These are phyloP conservation scores for Adansonia gregorii DNA, from an alignment of 441 rosid species.

Conservation along the genomic window DNA sequence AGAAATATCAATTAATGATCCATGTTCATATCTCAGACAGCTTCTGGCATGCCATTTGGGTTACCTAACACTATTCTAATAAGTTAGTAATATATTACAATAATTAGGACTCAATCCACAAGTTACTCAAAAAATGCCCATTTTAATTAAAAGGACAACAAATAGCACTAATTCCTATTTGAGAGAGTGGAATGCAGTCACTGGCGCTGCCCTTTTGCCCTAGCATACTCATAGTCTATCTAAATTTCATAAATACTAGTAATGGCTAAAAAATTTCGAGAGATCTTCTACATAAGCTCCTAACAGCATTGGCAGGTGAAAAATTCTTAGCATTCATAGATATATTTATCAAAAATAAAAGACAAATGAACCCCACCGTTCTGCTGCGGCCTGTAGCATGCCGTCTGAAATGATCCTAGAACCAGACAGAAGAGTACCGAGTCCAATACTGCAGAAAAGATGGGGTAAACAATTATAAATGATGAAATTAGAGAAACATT, in stretches of 20 bases:
- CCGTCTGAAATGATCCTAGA: conserved; percentile 88
- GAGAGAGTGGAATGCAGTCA: neutral
- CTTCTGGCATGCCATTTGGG: neutral
- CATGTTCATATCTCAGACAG: conserved; percentile 9
- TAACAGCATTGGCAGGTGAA: neutral
- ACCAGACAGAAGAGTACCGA: conserved; percentile 96
- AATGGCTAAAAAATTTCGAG: neutral
- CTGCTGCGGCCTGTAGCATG: conserved; percentile 99
- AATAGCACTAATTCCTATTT: neutral
- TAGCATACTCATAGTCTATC: conserved; percentile 10
- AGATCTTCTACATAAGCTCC: neutral
- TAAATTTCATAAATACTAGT: conserved; percentile 11
- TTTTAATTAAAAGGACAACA: conserved; percentile 1
- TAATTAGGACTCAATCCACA: neutral
- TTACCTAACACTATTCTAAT: neutral
- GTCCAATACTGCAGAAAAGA: conserved; percentile 78
- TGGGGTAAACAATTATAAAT: conserved; percentile 1
- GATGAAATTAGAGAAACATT: conserved; percentile 8
- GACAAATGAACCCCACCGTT: conserved; percentile 53
- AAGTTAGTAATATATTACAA: conserved; percentile 14
- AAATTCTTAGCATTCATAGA: neutral
- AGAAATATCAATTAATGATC: conserved; percentile 8
- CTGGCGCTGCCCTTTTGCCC: neutral
- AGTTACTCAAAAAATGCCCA: conserved; percentile 4
- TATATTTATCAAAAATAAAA: neutral